Base-by-base conservation (phyloP, 2,329 filamentous ascomycete species). In the Colletotrichum cuscutae region DNA sequence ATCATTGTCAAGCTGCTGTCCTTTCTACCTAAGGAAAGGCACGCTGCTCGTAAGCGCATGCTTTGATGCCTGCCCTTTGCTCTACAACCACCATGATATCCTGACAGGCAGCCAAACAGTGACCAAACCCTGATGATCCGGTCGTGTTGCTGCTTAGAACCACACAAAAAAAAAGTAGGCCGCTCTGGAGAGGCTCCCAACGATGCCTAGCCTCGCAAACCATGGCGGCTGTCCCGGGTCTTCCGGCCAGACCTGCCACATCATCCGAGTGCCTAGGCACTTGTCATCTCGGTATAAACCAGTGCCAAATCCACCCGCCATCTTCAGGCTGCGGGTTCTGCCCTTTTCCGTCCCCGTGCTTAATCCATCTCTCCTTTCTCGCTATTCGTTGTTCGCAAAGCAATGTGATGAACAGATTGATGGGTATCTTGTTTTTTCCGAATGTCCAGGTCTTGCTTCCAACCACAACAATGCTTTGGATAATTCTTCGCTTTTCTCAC, bases 371-470 rank as follows among this genome's bases (percentile, higher is more conserved):
- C 35, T 52, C 42, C 26, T 35, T 58, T 28, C 30, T 37, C 61
- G 67, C 30, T 28, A 49, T 71, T 54, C 56, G 65, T 61, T 65
- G 46, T 65, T 53, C 56, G 67, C 49, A 60, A 73, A 71, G 71
- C 71, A 73, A 65, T 61, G 66, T 62, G 67, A 73, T 61, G 57
- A 65, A 73, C 67, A 49, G 67, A 71, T 35, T 71, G 49, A 49
- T 65, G 71, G 71, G 71, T 73, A 73, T 73, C 71, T 73, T 67
- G 52, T 73, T 65, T 68, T 65, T 68, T 73, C 53, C 58, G 71
- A 70, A 71, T 65, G 61, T 71, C 49, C 67, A 52, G 22, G 57
- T 61, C 26, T 58, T 73, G 66, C 57, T 70, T 61, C 61, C 42
- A 49, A 49, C 37, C 65, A 54, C 67, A 56, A 32, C 68, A 60